These are phyloP conservation scores for Trapa incisa DNA, from an alignment of 345 rosid species.

Conservation along the genomic window DNA sequence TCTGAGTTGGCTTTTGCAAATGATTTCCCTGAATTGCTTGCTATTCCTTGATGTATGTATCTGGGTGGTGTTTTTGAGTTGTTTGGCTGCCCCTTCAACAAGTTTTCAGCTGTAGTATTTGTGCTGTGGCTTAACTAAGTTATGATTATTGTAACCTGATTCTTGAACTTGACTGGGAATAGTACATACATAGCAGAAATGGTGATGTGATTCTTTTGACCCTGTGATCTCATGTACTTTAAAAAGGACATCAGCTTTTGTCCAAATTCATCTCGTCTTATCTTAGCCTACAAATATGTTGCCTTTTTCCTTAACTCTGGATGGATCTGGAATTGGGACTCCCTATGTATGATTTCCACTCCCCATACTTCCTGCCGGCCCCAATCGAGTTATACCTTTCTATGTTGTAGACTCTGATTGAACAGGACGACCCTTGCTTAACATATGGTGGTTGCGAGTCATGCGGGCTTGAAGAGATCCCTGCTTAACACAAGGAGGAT, in stretches of 20 bases:
- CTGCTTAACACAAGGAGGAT: neutral
- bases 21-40: slow-evolving; percentile 10
- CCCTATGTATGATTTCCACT: too few relatives aligned
- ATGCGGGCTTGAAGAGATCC: too few relatives aligned
- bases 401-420: too few relatives aligned
- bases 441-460: too few relatives aligned
- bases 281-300: too few relatives aligned
- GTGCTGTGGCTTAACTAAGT: slow-evolving; percentile 1
- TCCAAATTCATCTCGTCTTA: too few relatives aligned
- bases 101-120: slow-evolving; percentile 6
- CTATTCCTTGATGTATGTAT: slow-evolving; percentile 10
- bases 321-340: too few relatives aligned
- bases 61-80: neutral
- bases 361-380: too few relatives aligned
- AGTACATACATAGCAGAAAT: neutral
- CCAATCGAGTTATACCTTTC: too few relatives aligned
- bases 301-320: too few relatives aligned
- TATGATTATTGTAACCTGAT: slow-evolving; percentile 1
- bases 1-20: neutral
- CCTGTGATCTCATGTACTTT: neutral
- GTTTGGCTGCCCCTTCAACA: slow-evolving; percentile 6
- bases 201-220: neutral
- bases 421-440: too few relatives aligned
- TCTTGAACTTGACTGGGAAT: neutral
- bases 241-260: too few relatives aligned